phyloP scores from a whole-genome alignment of 306 rosid genomes.

The Parietaria judaica region DNA sequence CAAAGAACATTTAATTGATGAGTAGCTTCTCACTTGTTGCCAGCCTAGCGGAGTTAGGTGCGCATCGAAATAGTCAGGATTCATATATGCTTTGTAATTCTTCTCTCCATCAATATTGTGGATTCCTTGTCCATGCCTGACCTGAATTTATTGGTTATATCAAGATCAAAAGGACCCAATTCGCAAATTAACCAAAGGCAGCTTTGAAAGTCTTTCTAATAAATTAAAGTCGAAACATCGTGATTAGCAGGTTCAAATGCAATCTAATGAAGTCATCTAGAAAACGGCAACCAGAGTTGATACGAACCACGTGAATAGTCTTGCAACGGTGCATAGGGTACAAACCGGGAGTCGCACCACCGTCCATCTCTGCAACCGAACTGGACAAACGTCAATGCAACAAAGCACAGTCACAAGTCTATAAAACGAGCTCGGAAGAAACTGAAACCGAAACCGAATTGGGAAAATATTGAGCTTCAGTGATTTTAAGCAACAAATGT shows the following conservation, averaged over 20 bases:
- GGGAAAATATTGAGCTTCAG: too few species aligned
- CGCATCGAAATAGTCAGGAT: slow-evolving; percentile 46
- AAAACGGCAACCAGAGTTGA: background rate
- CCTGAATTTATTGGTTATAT: slow-evolving; percentile 34
- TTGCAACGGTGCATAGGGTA: slow-evolving; percentile 43
- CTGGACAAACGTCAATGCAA: slow-evolving; percentile 3
- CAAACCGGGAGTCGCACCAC: slow-evolving; percentile 32
- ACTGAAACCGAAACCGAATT: too few species aligned
- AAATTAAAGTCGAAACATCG: background rate
- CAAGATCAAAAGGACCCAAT: slow-evolving; percentile 24
- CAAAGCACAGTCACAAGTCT: background rate
- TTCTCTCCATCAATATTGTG: slow-evolving; percentile 51
- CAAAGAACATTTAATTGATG: background rate
- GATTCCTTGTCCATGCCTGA: slow-evolving; percentile 53
- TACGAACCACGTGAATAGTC: slow-evolving; percentile 50
- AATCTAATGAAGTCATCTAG: background rate
- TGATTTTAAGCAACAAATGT: too few species aligned
- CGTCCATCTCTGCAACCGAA: slow-evolving; percentile 46
- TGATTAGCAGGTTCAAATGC: slow-evolving; percentile 2
- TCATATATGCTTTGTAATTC: slow-evolving; percentile 37
- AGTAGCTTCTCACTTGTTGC: slow-evolving; percentile 38
- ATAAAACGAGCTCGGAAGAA: too few species aligned
- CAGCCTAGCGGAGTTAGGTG: slow-evolving; percentile 45
- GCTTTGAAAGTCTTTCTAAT: slow-evolving; percentile 20
- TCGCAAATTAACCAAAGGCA: slow-evolving; percentile 17